A percentile compares a stretch with the other conserved stretches of the same genome.
phyloP scores from a whole-genome alignment of 2,329 filamentous ascomycete species.

The Biscogniauxia mediterranea region DNA sequence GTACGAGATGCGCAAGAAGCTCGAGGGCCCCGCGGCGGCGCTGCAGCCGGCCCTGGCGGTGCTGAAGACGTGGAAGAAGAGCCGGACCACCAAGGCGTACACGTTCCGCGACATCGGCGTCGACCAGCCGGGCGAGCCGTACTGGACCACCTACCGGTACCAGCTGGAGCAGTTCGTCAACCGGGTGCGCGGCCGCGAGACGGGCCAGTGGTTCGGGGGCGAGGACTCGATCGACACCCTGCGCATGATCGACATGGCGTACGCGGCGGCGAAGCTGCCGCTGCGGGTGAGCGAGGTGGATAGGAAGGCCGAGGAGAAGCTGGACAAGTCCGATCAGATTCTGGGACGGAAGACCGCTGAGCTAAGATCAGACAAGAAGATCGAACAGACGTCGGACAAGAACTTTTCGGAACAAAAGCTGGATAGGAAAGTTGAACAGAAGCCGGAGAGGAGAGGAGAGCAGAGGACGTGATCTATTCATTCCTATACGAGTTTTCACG shows the following conservation, averaged over 20 bases:
- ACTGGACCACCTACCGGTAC: slow-evolving; percentile 40
- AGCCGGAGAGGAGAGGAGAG: no score
- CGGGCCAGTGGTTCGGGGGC: slow-evolving; percentile 36
- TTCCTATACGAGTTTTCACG: no score
- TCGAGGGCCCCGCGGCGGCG: slow-evolving; percentile 4
- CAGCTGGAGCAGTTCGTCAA: slow-evolving; percentile 42
- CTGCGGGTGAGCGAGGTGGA: slow-evolving; percentile 9
- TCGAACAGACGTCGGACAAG: no score
- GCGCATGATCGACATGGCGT: slow-evolving; percentile 40
- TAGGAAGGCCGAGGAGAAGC: background rate
- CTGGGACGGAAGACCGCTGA: no score
- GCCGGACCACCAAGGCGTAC: slow-evolving; percentile 23
- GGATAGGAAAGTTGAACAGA: no score
- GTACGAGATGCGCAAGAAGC: slow-evolving; percentile 22
- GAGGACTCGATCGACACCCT: slow-evolving; percentile 38
- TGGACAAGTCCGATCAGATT: background rate
- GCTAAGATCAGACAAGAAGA: no score
- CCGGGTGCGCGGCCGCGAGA: slow-evolving; percentile 33
- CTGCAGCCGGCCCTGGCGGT: background rate
- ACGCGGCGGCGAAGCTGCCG: slow-evolving; percentile 35
- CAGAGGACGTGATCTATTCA: no score
- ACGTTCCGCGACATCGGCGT: slow-evolving; percentile 22
- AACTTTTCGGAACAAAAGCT: no score
- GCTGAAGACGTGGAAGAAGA: slow-evolving; percentile 24
- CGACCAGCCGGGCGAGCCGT: slow-evolving; percentile 27